Evolutionary conservation across 805 yeast species (phyloP).

Genomic region (Saturnispora bothae): DNA sequence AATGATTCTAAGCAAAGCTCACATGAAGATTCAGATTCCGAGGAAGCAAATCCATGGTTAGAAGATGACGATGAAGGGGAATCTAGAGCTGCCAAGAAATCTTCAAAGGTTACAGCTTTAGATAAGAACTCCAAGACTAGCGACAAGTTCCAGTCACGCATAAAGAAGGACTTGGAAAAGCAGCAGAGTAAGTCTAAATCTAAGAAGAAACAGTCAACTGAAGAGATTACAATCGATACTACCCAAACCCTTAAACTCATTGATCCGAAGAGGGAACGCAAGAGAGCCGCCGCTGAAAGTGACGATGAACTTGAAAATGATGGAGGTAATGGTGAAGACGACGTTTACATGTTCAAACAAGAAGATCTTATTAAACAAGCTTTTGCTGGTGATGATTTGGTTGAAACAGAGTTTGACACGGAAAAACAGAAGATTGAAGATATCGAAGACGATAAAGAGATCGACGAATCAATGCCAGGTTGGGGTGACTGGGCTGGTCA

Average conservation of each 20-base stretch:
- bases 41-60: slow-evolving; percentile 43
- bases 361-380: slow-evolving; percentile 80
- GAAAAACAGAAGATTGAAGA: slow-evolving; percentile 59
- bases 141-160: slow-evolving; percentile 38
- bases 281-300: slow-evolving; percentile 7
- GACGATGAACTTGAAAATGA: slow-evolving; percentile 33
- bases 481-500: slow-evolving; percentile 97
- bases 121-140: slow-evolving; percentile 40
- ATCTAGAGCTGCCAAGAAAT: slow-evolving; percentile 19
- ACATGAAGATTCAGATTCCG: slow-evolving; percentile 12
- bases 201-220: slow-evolving; percentile 14
- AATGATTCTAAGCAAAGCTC: slow-evolving; percentile 6
- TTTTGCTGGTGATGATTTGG: slow-evolving; percentile 95
- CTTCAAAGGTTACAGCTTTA: slow-evolving; percentile 37
- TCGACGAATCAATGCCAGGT: slow-evolving; percentile 83
- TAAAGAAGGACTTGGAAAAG: slow-evolving; percentile 25
- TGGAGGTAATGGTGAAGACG: slow-evolving; percentile 35
- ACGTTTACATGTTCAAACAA: slow-evolving; percentile 56
- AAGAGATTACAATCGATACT: slow-evolving; percentile 34
- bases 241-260: slow-evolving; percentile 44
- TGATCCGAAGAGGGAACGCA: slow-evolving; percentile 28
- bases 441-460: slow-evolving; percentile 75
- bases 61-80: slow-evolving; percentile 19
- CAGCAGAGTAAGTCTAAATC: slow-evolving; percentile 25
- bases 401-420: slow-evolving; percentile 53